Evolutionary conservation across 768 basidiomycete genomes (phyloP), one percentile per base, ranked within the genome.

Genomic region (Crucibulum laeve): DNA sequence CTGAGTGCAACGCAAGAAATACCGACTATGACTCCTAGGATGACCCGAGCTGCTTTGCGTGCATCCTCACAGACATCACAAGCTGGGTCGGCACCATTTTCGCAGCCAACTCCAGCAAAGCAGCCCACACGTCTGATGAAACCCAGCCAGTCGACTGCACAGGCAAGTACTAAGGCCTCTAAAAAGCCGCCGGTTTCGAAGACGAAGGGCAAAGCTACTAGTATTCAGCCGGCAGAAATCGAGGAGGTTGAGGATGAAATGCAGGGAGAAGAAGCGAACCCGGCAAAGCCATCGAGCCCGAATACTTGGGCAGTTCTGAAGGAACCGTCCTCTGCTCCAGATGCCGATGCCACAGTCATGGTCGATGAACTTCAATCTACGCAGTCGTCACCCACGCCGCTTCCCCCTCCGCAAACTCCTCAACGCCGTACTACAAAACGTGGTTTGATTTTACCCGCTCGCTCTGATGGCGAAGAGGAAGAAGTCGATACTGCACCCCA

Each of bases 321-420:
- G 21, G 48, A 45, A 22, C 43, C 45, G 1, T 44, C 50, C 11
- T 23, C 38, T 32, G 35, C 23, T 25, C 13, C 28, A 10, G 42
- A 51, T 24, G 45, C 45, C 32, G 55, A 55, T 23, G 50, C 45
- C 10, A 51, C 37, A 42, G 45, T 44, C 25, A 60, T 62, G 57
- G 42, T 60, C 7, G 64, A 66, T 40, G 63, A 66, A 34, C 47
- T 66, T 17, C 46, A 54, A 43, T 58, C 63, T 3, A 58, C 56
- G 46, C 47, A n/a, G n/a, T n/a, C 51, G 25, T 42, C 38, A 15
- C 30, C 51, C 28, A 40, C 40, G 10, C 35, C 51, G 26, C 34
- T 35, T 6, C 33, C 34, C 5, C 48, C 39, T 10, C 35, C 40
- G 25, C 48, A 41, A 41, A 15, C 44, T n/a, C 24, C 36, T 4